These are phyloP conservation scores for Pisolithus tinctorius DNA, from an alignment of 768 basidiomycete species.

Conservation along the genomic window DNA sequence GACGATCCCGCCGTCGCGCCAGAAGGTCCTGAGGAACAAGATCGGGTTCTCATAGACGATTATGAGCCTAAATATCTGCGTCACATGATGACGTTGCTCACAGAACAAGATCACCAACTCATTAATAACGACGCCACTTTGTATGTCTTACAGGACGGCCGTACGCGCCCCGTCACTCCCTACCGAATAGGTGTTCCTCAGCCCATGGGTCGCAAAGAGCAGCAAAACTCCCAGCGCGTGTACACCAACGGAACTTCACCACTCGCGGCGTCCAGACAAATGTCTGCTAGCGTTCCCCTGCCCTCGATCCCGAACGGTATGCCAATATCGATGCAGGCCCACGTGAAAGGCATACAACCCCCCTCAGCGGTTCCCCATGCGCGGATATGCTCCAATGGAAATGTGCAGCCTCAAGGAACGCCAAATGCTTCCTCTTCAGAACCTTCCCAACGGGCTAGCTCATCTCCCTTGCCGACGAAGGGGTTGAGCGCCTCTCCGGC, in stretches of 20 bases:
- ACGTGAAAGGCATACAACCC: slow-evolving; percentile 49
- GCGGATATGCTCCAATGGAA: slow-evolving; percentile 40
- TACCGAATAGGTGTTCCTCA: slow-evolving; percentile 34
- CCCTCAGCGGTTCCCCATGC: slow-evolving; percentile 44
- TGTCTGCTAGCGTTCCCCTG: slow-evolving; percentile 15
- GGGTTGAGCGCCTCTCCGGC: background rate
- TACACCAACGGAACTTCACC: slow-evolving; percentile 22
- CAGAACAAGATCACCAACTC: slow-evolving; percentile 45
- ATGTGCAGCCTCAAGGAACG: background rate
- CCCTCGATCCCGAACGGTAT: slow-evolving; percentile 35
- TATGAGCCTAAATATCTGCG: slow-evolving; percentile 54
- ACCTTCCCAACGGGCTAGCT: background rate
- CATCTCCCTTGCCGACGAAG: background rate
- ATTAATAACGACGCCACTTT: slow-evolving; percentile 46
- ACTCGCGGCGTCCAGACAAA: slow-evolving; percentile 15
- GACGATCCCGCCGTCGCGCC: slow-evolving; percentile 50
- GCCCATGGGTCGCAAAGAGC: slow-evolving; percentile 20
- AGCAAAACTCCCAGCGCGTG: slow-evolving; percentile 14
- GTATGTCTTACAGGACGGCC: slow-evolving; percentile 41
- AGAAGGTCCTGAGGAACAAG: slow-evolving; percentile 60
- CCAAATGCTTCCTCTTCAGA: background rate
- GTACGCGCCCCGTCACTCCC: slow-evolving; percentile 42
- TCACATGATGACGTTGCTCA: slow-evolving; percentile 49
- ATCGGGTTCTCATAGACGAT: slow-evolving; percentile 66
- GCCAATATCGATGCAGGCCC: slow-evolving; percentile 54